Conservation (phyloP, 805 yeast species). For the Vanderwaltozyma verrucispora region DNA sequence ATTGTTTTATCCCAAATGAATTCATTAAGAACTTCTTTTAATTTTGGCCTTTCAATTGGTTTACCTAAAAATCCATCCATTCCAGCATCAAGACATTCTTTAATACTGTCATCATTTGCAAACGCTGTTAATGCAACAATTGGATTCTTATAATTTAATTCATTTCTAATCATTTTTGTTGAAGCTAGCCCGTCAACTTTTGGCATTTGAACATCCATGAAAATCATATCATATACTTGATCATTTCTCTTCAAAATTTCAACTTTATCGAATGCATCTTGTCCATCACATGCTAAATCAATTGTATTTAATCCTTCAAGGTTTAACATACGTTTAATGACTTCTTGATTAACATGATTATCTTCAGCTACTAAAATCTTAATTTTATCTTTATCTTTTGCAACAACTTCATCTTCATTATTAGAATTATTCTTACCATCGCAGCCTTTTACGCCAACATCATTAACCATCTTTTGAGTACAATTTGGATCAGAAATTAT, state of each 20-base stretch:
- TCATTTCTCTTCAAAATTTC: slow-evolving; percentile 35
- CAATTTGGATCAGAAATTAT: too few species aligned
- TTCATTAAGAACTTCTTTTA: slow-evolving; percentile 42
- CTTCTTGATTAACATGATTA: slow-evolving; percentile 89
- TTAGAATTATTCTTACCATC: slow-evolving; percentile 1
- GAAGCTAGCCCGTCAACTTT: slow-evolving; percentile 82
- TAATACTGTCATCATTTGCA: slow-evolving; percentile 84
- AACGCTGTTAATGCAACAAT: slow-evolving; percentile 93
- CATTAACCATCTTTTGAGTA: too few species aligned
- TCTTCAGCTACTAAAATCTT: slow-evolving; percentile 86
- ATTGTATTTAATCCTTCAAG: slow-evolving; percentile 70
- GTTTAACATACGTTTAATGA: slow-evolving; percentile 76
- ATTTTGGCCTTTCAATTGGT: slow-evolving; percentile 66
- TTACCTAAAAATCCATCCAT: slow-evolving; percentile 88
- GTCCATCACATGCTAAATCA: slow-evolving; percentile 80
- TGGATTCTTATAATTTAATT: slow-evolving; percentile 53
- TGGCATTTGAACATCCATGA: slow-evolving; percentile 99
- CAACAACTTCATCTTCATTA: slow-evolving; percentile 16
- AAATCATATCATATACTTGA: slow-evolving; percentile 58
- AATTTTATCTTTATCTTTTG: slow-evolving; percentile 7
- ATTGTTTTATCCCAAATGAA: slow-evolving; percentile 5
- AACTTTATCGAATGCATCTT: slow-evolving; percentile 69
- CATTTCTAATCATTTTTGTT: slow-evolving; percentile 61
- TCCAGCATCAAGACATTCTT: slow-evolving; percentile 75
- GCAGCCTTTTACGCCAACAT: too few species aligned